A percentile compares a stretch with the other conserved stretches of the same genome.
Evolutionary conservation across 805 yeast genomes (phyloP).

Genomic region (Priceomyces melissophilus): DNA sequence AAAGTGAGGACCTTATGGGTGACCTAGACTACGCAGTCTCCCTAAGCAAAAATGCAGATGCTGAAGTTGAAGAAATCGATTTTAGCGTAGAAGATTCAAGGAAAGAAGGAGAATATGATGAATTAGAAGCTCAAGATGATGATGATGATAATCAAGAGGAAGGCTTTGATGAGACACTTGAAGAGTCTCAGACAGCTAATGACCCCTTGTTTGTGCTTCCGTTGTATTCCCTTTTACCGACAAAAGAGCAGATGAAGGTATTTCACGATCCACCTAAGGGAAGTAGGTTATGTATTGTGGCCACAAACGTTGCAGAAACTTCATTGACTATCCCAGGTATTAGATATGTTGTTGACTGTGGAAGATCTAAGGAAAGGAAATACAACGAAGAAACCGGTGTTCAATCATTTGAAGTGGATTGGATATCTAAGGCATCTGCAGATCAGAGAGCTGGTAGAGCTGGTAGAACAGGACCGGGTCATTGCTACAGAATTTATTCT

Average conservation of each 20-base stretch:
- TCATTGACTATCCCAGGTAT: conserved; percentile 95
- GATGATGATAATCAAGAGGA: conserved; percentile 56
- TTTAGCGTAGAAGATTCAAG: conserved; percentile 49
- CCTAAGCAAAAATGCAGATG: conserved; percentile 56
- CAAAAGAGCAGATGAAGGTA: conserved; percentile 90
- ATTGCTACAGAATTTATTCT: conserved; percentile 86
- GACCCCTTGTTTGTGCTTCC: conserved; percentile 92
- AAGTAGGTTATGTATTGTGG: conserved; percentile 83
- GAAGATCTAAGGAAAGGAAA: conserved; percentile 85
- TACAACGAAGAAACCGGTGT: conserved; percentile 83
- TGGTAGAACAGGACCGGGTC: conserved; percentile 99
- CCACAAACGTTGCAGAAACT: conserved; percentile 98
- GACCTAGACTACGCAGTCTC: conserved; percentile 41
- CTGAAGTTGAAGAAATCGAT: conserved; percentile 88
- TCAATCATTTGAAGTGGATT: conserved; percentile 84
- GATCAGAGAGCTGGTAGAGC: conserved; percentile 97
- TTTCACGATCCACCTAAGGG: conserved; percentile 84
- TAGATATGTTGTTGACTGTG: conserved; percentile 91
- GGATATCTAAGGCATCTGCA: conserved; percentile 95
- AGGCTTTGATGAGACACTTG: conserved; percentile 69
- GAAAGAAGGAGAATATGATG: conserved; percentile 33
- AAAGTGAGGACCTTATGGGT: conserved; percentile 15
- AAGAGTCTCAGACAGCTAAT: conserved; percentile 63
- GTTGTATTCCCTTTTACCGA: conserved; percentile 87
- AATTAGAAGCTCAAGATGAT: conserved; percentile 44